Base-by-base conservation (phyloP, 2,329 filamentous ascomycete species). In the Pseudogymnoascus sp. region DNA sequence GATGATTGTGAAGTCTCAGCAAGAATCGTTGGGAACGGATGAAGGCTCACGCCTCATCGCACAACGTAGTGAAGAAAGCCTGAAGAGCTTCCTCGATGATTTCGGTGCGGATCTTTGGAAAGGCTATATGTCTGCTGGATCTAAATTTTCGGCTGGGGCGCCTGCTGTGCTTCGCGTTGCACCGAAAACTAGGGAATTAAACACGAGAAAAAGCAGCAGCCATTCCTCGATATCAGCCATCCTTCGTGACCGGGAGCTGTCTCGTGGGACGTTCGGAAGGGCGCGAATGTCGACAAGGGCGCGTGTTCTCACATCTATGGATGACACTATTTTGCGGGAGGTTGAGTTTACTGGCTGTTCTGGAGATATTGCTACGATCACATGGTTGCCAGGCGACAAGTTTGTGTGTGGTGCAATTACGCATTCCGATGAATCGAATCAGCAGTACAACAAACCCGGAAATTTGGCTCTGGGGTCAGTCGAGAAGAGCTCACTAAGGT, bases 381-480 rank as follows among this genome's bases (percentile, higher is more conserved):
- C 76, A 16, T 87, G 85, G 85, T 74, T 82, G 0, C 81, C 80
- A 0, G 68, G 79, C 18, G 69, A 76, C n/a, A 61, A 66, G 6
- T 83, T 86, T 59, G 68, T 87, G n/a, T 85, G 83, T 64, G 85
- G 85, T 35, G 83, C 84, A 0, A 85, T 83, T 0, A 80, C 81
- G 0, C 84, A 87, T 70, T 86, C 83, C 0, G 85, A 87, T 65
- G 73, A 76, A 0, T 81, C 84, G 41, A 87, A 86, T 62, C 83
- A 86, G 67, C 84, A 86, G 64, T 87, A 87, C 67, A 87, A 87
- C 66, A 86, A 83, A 65, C 79, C 81, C 0, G 84, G 85, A 0
- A 87, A 87, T 66, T 70, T 87, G 8, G 72, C 84, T 1, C 71
- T 87, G 1, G 84, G 81, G 6, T 85, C 81, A 0, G 73, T 76